These are phyloP conservation scores for Lasiosphaeria miniovina DNA, from an alignment of 495 filamentous ascomycete species.

Conservation along the genomic window DNA sequence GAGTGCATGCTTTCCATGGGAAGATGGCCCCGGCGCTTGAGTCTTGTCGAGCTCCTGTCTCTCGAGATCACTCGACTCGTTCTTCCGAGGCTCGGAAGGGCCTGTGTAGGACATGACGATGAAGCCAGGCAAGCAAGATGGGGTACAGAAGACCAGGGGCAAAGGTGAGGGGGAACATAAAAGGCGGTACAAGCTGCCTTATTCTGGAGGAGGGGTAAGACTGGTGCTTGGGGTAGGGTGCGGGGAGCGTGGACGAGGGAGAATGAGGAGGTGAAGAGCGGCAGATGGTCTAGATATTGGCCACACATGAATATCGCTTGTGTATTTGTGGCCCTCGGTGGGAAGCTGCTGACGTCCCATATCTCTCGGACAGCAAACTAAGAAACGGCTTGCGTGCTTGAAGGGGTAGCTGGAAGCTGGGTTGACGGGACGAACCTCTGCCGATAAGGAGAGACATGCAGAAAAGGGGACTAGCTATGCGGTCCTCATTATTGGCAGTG, in stretches of 20 bases:
- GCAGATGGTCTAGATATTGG: no score
- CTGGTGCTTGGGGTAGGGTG: no score
- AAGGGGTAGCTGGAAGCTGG: not conserved
- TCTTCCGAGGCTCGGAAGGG: not conserved
- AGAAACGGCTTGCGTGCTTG: not conserved
- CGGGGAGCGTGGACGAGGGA: no score
- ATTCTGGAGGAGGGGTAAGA: no score
- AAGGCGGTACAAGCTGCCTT: not conserved
- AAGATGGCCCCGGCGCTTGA: not conserved
- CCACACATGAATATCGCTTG: no score
- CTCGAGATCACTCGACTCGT: slow-evolving; percentile 10
- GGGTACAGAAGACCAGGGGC: not conserved
- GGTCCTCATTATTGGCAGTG: not conserved
- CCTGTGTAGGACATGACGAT: not conserved
- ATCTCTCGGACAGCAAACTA: no score
- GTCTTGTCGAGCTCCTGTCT: slow-evolving; percentile 7
- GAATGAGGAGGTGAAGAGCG: no score
- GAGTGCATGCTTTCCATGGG: not conserved
- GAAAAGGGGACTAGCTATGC: not conserved
- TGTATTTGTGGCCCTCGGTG: no score
- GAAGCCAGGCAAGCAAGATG: not conserved
- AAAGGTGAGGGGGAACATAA: not conserved
- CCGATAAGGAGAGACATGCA: slow-evolving; percentile 1
- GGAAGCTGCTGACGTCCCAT: no score
- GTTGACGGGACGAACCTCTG: not conserved